Percentiles rank a stretch among this genome's conserved stretches.
phyloP scores from a whole-genome alignment of 78 protist species.

The Dictyostelium capitatum region DNA sequence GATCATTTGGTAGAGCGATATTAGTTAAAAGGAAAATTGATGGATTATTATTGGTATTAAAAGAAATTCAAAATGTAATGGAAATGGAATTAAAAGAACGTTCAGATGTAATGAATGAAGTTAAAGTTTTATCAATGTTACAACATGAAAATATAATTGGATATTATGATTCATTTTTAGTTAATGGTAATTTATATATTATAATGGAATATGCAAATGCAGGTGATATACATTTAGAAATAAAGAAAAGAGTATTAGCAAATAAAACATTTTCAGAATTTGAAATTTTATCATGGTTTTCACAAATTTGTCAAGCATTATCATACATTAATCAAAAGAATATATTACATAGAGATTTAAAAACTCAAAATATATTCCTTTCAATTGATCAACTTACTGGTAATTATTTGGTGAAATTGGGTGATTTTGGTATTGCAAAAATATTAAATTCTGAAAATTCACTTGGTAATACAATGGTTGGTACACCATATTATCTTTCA shows the following conservation, averaged over 20 bases:
- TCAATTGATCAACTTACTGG: conserved; percentile 41
- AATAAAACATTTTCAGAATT: conserved; percentile 58
- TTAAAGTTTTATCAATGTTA: conserved; percentile 73
- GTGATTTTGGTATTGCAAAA: conserved; percentile 97
- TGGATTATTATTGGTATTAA: conserved; percentile 80
- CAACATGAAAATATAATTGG: conserved; percentile 82
- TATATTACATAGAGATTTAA: conserved; percentile 82
- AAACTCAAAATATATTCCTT: conserved; percentile 93
- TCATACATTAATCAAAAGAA: conserved; percentile 44
- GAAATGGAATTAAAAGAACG: conserved; percentile 67
- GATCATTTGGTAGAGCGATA: conserved; percentile 91
- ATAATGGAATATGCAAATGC: conserved; percentile 96
- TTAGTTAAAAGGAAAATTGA: conserved; percentile 60
- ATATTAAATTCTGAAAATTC: conserved; percentile 86
- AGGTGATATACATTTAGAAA: conserved; percentile 66
- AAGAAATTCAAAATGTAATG: conserved; percentile 87
- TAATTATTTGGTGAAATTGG: conserved; percentile 87
- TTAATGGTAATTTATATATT: conserved; percentile 86
- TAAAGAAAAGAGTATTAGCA: conserved; percentile 18
- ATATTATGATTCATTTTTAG: conserved; percentile 89
- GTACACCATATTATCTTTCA: conserved; percentile 96
- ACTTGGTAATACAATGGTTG: conserved; percentile 90
- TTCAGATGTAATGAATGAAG: conserved; percentile 87
- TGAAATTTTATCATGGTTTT: conserved; percentile 67
- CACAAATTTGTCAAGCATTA: conserved; percentile 70